Percentiles rank a stretch among this genome's conserved stretches.
phyloP scores from a whole-genome alignment of 2,329 filamentous ascomycete genomes.

The Fusarium sp. region DNA sequence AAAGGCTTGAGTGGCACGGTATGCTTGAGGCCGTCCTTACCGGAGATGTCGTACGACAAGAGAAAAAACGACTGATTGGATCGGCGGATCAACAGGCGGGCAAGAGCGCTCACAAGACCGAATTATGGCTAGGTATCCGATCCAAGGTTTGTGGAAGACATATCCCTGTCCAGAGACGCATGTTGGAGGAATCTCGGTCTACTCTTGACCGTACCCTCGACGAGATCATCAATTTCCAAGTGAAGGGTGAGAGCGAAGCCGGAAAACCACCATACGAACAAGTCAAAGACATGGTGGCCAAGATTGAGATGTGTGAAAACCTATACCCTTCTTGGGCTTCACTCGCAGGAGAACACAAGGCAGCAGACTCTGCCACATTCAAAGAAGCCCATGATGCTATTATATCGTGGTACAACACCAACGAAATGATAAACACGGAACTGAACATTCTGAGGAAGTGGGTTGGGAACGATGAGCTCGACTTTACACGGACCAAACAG shows the following conservation, averaged over 20 bases:
- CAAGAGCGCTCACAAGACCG: conserved; percentile 75
- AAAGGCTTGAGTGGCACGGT: conserved; percentile 95
- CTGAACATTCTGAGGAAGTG: conserved; percentile 90
- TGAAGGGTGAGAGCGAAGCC: conserved; percentile 91
- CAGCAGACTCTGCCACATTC: conserved; percentile 80
- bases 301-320: conserved; percentile 88
- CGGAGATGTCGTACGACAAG: conserved; percentile 95
- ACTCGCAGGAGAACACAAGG: conserved; percentile 77
- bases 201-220: conserved; percentile 81
- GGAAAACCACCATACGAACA: conserved; percentile 89
- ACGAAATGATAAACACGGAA: conserved; percentile 94
- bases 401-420: conserved; percentile 96
- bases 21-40: conserved; percentile 97
- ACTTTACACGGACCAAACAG: conserved; percentile 81
- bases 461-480: conserved; percentile 95
- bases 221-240: conserved; percentile 90
- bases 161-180: conserved; percentile 82
- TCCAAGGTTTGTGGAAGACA: conserved; percentile 86
- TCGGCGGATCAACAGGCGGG: conserved; percentile 68
- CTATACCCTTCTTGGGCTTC: conserved; percentile 84
- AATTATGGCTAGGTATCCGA: conserved; percentile 88
- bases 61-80: conserved; percentile 94
- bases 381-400: conserved; percentile 87
- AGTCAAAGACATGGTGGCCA: conserved; percentile 86
- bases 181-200: conserved; percentile 85